Conservation (phyloP, 345 rosid genomes). For the Citrus reticulata region DNA sequence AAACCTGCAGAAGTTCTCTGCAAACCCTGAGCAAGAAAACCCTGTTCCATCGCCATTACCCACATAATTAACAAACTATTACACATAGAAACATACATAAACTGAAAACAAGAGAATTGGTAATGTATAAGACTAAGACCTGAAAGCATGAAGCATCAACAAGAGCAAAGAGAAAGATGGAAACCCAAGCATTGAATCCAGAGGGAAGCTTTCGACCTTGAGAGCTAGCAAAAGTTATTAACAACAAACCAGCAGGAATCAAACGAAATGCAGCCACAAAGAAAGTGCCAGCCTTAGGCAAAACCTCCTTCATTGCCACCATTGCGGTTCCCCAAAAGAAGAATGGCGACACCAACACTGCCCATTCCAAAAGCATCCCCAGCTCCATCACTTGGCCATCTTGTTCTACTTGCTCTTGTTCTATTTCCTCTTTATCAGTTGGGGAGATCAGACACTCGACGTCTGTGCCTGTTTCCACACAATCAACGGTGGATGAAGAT, state of each 20-base stretch:
- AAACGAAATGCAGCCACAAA: slow-evolving; percentile 86
- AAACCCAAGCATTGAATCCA: slow-evolving; percentile 77
- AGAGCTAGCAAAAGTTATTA: slow-evolving; percentile 66
- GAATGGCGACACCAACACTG: slow-evolving; percentile 80
- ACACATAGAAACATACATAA: neutral
- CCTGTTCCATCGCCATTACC: slow-evolving; percentile 37
- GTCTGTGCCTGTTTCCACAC: slow-evolving; percentile 55
- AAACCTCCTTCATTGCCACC: slow-evolving; percentile 98
- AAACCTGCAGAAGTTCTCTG: slow-evolving; percentile 91
- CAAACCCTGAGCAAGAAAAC: slow-evolving; percentile 87
- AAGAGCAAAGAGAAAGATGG: slow-evolving; percentile 76
- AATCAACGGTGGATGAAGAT: slow-evolving; percentile 25
- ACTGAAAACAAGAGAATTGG: neutral
- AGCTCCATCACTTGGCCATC: slow-evolving; percentile 2
- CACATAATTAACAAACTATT: neutral
- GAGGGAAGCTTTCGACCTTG: slow-evolving; percentile 59
- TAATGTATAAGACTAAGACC: slow-evolving; percentile 27
- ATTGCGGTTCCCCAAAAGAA: slow-evolving; percentile 98
- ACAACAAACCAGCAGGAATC: slow-evolving; percentile 76
- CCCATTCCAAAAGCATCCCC: slow-evolving; percentile 39
- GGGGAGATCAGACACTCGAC: slow-evolving; percentile 39
- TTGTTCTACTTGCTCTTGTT: neutral
- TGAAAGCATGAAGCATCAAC: slow-evolving; percentile 88
- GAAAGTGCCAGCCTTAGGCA: slow-evolving; percentile 80
- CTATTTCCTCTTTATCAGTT: neutral